These are phyloP conservation scores for Chlamydomonas applanata DNA, from an alignment of 139 green algal species.

Conservation along the genomic window DNA sequence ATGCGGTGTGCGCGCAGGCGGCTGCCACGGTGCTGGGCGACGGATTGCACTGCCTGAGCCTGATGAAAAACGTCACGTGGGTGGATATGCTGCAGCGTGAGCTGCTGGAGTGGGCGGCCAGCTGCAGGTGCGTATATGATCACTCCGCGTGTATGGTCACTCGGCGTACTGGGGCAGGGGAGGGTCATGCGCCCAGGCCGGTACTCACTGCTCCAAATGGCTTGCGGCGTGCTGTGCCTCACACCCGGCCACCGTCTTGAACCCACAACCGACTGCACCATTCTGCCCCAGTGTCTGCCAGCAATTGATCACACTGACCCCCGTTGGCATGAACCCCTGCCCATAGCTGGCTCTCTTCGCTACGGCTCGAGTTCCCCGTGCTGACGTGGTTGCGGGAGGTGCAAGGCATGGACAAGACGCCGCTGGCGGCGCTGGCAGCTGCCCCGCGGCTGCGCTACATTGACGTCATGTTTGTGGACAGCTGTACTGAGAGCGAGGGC, in stretches of 20 bases:
- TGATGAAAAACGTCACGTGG: constrained; percentile 4
- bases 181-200: too few species aligned
- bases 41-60: background rate
- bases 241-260: too few species aligned
- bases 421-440: background rate
- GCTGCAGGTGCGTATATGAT: constrained; percentile 4
- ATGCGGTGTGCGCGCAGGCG: too few species aligned
- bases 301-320: too few species aligned
- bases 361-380: constrained; percentile 6
- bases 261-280: too few species aligned
- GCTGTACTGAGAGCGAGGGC: background rate
- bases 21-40: too few species aligned
- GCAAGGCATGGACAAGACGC: background rate
- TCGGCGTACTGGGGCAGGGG: too few species aligned
- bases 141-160: too few species aligned
- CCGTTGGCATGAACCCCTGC: too few species aligned
- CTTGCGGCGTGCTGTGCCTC: too few species aligned
- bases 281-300: too few species aligned
- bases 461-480: constrained; percentile 22
- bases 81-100: background rate
- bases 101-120: background rate
- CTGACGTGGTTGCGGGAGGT: background rate
- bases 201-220: too few species aligned
- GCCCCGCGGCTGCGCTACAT: constrained; percentile 7
- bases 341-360: background rate